Evolutionary conservation across 1,139 yeast species (phyloP).

Genomic region (Cylindricascospora bacillispora): DNA sequence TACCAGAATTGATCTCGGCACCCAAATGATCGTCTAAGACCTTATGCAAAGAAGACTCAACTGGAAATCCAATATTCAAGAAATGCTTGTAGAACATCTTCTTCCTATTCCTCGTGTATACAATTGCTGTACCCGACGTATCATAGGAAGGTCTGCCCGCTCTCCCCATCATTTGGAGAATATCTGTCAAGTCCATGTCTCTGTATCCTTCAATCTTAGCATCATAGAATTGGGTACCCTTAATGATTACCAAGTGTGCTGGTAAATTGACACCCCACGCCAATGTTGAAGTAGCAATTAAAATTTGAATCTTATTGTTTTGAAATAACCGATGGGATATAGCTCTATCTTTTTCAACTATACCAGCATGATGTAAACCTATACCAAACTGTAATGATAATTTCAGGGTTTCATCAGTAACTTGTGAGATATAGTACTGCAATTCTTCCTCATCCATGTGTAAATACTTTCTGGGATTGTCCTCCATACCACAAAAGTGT

Average conservation of each 20-base stretch:
- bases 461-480: conserved; percentile 78
- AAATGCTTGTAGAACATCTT: conserved; percentile 91
- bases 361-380: conserved; percentile 96
- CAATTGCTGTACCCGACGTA: conserved; percentile 89
- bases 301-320: conserved; percentile 71
- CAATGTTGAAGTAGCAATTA: conserved; percentile 87
- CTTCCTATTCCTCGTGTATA: conserved; percentile 83
- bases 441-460: conserved; percentile 68
- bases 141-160: conserved; percentile 98
- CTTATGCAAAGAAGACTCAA: conserved; percentile 87
- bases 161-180: conserved; percentile 48
- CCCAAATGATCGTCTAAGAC: conserved; percentile 91
- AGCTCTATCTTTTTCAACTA: conserved; percentile 80
- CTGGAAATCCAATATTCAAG: conserved; percentile 92
- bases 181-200: conserved; percentile 64
- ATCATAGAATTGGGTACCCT: conserved; percentile 40
- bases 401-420: conserved; percentile 80
- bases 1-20: conserved; percentile 87
- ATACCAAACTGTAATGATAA: conserved; percentile 87
- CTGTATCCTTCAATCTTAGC: conserved; percentile 39
- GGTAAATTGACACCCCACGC: conserved; percentile 59
- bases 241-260: conserved; percentile 45
- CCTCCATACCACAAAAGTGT: conserved; percentile 89
- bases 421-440: conserved; percentile 45
- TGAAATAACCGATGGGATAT: conserved; percentile 82